Evolutionary conservation across 345 rosid genomes (phyloP), one percentile per base, ranked within the genome.

Genomic region (Euphorbia tirucalli): DNA sequence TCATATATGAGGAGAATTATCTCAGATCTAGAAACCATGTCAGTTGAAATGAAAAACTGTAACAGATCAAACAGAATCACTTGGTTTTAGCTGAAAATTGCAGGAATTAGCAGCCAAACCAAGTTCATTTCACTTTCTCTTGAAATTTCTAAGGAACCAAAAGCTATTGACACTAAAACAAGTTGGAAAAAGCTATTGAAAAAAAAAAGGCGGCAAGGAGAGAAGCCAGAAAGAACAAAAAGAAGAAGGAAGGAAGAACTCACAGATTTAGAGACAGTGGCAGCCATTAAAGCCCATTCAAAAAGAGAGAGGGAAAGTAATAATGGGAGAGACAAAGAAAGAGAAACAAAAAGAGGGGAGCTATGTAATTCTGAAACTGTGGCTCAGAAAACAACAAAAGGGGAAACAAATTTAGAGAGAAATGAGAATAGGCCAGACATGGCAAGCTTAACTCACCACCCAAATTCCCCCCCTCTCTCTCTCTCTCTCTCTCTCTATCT

Each of bases 231-330:
- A 27, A 18, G 19, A 41, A 43, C 18, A 30, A 68, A 30, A 43
- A 31, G 25, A 50, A n/a, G 22, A 1, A 37, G 41, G 24, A 63
- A 68, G 66, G 28, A 63, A 74, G 65, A 58, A 78, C 86, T 62
- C 77, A 85, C 88, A 65, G 81, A 79, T 76, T 80, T 61, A 60
- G 75, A 65, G 65, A 52, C 72, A 74, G 58, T 68, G 67, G 73
- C 27, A 44, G 75, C 44, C 79, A 78, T 75, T 71, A 61, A 31
- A 73, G 44, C 22, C 63, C 62, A 74, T 6, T 73, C 54, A 72
- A 43, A 6, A 39, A 27, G 54, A 72, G 50, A 7, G n/a, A n/a
- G n/a, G n/a, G n/a, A n/a, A n/a, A n/a, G n/a, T n/a, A n/a, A n/a
- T n/a, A n/a, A n/a, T n/a, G n/a, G n/a, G n/a, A n/a, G n/a, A n/a